These are phyloP conservation scores for Phytophthora pisi DNA, from an alignment of 352 stramenopile genomes.

Conservation along the genomic window DNA sequence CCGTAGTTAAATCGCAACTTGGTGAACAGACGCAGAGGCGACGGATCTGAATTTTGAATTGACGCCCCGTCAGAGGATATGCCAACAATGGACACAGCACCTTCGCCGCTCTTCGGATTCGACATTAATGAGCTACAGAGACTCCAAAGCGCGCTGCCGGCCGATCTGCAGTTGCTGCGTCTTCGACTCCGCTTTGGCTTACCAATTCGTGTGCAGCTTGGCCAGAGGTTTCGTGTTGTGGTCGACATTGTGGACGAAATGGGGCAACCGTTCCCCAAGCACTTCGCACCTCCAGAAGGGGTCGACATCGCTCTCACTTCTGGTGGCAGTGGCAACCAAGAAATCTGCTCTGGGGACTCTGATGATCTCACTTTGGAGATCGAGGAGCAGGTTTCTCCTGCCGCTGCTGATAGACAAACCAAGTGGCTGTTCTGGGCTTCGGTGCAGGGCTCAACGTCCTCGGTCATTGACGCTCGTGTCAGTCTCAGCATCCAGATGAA, in stretches of 20 bases:
- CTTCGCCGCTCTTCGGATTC: slow-evolving; percentile 16
- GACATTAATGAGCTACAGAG: slow-evolving; percentile 8
- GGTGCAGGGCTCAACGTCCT: not conserved
- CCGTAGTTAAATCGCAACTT: not conserved
- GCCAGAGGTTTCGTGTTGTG: slow-evolving; percentile 38
- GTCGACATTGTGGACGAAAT: slow-evolving; percentile 68
- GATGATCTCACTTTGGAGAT: slow-evolving; percentile 13
- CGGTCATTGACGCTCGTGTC: not conserved
- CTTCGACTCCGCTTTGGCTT: slow-evolving; percentile 58
- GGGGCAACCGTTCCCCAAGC: slow-evolving; percentile 33
- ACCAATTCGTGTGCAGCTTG: slow-evolving; percentile 26
- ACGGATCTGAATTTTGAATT: not conserved
- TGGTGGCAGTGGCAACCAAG: not conserved
- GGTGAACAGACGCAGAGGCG: slow-evolving; percentile 15
- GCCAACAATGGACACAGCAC: not conserved
- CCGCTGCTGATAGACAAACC: not conserved
- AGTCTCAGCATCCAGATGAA: slow-evolving; percentile 15
- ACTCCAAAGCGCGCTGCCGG: slow-evolving; percentile 20
- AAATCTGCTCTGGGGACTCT: not conserved
- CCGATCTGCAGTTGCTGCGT: slow-evolving; percentile 37
- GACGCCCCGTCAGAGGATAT: not conserved
- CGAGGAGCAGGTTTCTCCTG: slow-evolving; percentile 3
- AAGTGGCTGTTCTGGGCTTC: slow-evolving; percentile 19
- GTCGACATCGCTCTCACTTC: slow-evolving; percentile 9
- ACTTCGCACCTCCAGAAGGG: not conserved